phyloP scores from a whole-genome alignment of 1,284 basidiomycete genomes.

The Sporisorium iseilematis-ciliati region DNA sequence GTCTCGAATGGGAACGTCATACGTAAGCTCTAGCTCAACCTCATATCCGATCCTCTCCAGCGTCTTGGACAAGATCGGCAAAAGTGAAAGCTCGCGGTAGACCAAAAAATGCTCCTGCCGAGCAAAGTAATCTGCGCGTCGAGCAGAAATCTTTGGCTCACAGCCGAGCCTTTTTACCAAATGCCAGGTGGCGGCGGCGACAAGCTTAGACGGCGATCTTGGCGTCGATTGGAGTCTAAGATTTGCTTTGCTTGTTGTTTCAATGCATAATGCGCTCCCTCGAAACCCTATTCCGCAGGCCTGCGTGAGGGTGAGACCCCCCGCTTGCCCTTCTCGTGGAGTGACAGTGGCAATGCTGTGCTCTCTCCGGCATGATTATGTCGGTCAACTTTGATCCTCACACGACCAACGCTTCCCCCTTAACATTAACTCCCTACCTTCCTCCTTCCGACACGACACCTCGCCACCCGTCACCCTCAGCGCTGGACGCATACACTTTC shows the following conservation, averaged over 20 bases:
- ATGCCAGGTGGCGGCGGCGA: neutral
- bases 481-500: slow-evolving; percentile 32
- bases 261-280: neutral
- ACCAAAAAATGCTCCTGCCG: slow-evolving; percentile 14
- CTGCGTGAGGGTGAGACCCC: no score
- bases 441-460: neutral
- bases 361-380: neutral
- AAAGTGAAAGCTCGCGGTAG: no score
- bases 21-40: no score
- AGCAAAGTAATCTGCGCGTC: neutral
- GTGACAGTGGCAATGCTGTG: slow-evolving; percentile 8
- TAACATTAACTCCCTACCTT: neutral
- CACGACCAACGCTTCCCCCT: neutral
- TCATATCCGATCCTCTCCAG: no score
- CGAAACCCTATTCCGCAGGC: neutral
- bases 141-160: no score
- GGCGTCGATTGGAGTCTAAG: slow-evolving; percentile 4
- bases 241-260: slow-evolving; percentile 2
- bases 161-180: slow-evolving; percentile 2
- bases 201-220: slow-evolving; percentile 3
- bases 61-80: no score
- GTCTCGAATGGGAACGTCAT: no score
- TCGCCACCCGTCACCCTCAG: slow-evolving; percentile 8
- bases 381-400: slow-evolving; percentile 7
- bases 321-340: neutral